Base-by-base conservation (phyloP, 257 asterid species). In the Cordia subcordata region DNA sequence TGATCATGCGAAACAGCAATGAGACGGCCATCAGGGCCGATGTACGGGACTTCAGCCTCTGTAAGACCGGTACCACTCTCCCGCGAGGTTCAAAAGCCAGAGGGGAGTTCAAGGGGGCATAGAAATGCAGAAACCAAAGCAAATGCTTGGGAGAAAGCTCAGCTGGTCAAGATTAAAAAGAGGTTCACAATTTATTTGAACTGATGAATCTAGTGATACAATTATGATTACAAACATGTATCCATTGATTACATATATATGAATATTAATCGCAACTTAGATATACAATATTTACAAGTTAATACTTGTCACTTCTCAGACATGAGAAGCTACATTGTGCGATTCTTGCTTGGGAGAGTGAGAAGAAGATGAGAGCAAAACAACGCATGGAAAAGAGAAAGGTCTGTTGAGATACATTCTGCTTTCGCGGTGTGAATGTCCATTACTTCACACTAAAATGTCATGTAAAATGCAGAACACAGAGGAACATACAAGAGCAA, bases 111-210 rank as follows among this genome's bases (percentile, higher is more conserved):
- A 57, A 62, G 44, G 53, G 73, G 69, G 47, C 39, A 57, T 13
- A 52, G 66, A 57, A 74, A 35, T 40, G 46, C 68, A 38, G 77
- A 73, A 22, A 57, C 70, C 66, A 69, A 66, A 68, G 71, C 87
- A 62, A 85, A 84, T 62, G 75, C 85, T 69, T 82, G 90, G 94
- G 90, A 78, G 68, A 77, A 68, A 68, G 73, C 88, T 57, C 79
- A 80, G 58, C 63, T 82, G 69, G 79, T 66, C 11, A 82, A 76
- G 72, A 75, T 84, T 44, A 81, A 74, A 16, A 82, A 78, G 68
- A 65, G 90, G 95, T 87, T n/a, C 22, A 27, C 35, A 27, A 6
- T 45, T 32, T 21, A 37, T 13, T 45, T 13, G 37, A 22, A n/a
- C 17, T 8, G 17, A 37, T 18, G 33, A 17, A 49, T n/a, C 45